These are phyloP conservation scores for Suillus cothurnatus DNA, from an alignment of 768 basidiomycete genomes.

Conservation along the genomic window DNA sequence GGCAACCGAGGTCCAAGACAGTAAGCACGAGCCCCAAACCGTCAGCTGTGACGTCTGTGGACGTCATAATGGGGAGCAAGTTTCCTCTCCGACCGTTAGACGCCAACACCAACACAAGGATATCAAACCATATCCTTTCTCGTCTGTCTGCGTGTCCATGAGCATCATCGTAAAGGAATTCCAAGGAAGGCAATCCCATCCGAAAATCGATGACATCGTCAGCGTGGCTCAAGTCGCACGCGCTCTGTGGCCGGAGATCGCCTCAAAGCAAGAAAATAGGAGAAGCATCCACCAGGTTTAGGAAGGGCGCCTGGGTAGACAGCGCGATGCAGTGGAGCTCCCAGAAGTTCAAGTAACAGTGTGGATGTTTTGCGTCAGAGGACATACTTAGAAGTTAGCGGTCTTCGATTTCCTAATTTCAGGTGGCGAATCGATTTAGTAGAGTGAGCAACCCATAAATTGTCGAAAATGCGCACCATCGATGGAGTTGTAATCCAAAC, in stretches of 20 bases:
- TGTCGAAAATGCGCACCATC: conserved; percentile 31
- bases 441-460: not conserved
- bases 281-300: conserved; percentile 46
- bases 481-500: conserved; percentile 51
- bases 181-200: conserved; percentile 56
- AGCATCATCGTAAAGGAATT: conserved; percentile 59
- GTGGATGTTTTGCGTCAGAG: conserved; percentile 69
- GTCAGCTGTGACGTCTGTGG: not conserved
- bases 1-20: not conserved
- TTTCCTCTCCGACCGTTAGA: conserved; percentile 39
- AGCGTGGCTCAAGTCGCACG: conserved; percentile 54
- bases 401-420: conserved; percentile 20
- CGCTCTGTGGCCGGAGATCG: conserved; percentile 25
- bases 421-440: conserved; percentile 19
- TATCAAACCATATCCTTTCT: conserved; percentile 38
- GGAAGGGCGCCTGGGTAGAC: too few species aligned
- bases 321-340: conserved; percentile 35
- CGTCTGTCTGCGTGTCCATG: conserved; percentile 25
- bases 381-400: conserved; percentile 48
- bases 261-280: conserved; percentile 76
- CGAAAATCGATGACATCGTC: conserved; percentile 73
- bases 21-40: not conserved
- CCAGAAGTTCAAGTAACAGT: conserved; percentile 58
- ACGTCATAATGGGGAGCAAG: conserved; percentile 43
- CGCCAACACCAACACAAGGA: conserved; percentile 51